Evolutionary conservation across 179 eudicot genomes (phyloP).

Genomic region (Beta lomatogona): DNA sequence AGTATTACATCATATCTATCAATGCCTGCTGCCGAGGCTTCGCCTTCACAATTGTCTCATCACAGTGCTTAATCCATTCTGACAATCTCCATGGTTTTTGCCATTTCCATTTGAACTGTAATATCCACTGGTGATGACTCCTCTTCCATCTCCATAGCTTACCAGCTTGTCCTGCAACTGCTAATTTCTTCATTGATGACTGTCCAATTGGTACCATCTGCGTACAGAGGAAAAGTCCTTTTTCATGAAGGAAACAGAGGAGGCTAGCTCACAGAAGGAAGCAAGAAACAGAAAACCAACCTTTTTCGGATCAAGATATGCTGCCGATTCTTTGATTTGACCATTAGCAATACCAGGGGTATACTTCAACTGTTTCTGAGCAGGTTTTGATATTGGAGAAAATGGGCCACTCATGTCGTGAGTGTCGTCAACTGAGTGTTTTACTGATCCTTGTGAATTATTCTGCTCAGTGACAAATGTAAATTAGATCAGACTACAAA

Average conservation of each 20-base stretch:
- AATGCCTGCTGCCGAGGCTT: slow-evolving; percentile 81
- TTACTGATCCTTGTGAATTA: slow-evolving; percentile 56
- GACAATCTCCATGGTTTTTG: slow-evolving; percentile 99
- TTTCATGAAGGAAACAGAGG: slow-evolving; percentile 4
- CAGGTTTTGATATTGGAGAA: slow-evolving; percentile 84
- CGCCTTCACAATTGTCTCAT: slow-evolving; percentile 83
- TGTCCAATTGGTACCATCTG: slow-evolving; percentile 96
- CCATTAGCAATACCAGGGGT: slow-evolving; percentile 91
- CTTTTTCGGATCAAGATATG: slow-evolving; percentile 83
- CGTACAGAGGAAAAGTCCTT: slow-evolving; percentile 12
- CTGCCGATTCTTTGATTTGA: slow-evolving; percentile 72
- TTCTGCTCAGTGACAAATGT: slow-evolving; percentile 40
- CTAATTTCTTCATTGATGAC: slow-evolving; percentile 79
- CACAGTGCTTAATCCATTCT: slow-evolving; percentile 94
- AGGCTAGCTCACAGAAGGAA: slow-evolving; percentile 11
- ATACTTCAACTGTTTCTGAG: slow-evolving; percentile 92
- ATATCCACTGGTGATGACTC: slow-evolving; percentile 97
- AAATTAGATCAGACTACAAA: neutral
- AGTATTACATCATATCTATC: slow-evolving; percentile 46
- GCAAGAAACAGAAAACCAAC: slow-evolving; percentile 39
- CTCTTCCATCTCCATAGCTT: slow-evolving; percentile 99
- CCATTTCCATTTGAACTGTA: slow-evolving; percentile 99
- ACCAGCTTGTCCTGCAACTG: slow-evolving; percentile 82
- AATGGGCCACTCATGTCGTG: slow-evolving; percentile 54
- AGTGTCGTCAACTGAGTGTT: slow-evolving; percentile 61